Evolutionary conservation across 129 eudicot species (phyloP), one percentile per base, ranked within the genome.

Genomic region (Pseudognaphalium luteoalbum): DNA sequence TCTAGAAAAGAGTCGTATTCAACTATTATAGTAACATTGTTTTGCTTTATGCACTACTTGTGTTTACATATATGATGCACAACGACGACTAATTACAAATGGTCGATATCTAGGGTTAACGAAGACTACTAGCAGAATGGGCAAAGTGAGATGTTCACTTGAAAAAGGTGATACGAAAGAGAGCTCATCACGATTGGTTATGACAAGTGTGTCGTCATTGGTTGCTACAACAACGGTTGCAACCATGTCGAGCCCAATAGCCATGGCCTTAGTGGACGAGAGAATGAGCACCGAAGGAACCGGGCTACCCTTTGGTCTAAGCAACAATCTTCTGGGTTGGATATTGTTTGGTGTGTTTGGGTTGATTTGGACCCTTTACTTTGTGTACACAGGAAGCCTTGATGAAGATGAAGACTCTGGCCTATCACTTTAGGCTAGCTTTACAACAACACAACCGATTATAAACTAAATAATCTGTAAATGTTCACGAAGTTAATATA

Each of bases 221-320:
- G 68, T 85, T 64, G 93, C 90, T 11, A 89, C 97, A 39, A 90
- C 93, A 0, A 42, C 56, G 14, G 91, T 85, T 1, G 86, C 97
- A 73, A 73, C 90, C 66, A 54, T 84, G 87, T 82, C 93, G 1
- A 89, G 90, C 81, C 98, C 98, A 4, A 83, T 85, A 7, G 92
- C 93, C 34, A 74, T 91, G 96, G 97, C 98, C 16, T 69, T 94
- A 34, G 98, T 94, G 82, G 98, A 94, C 28, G 98, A 94, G 81
- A 94, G 98, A 79, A 84, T 94, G 97, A 94, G 96, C 87, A 89
- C 96, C 9, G 97, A 94, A 78, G 98, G 98, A 71, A 91, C 97
- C 0, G 97, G 98, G 19, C 90, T 94, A 14, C 98, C 98, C 19
- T 91, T 94, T 77, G 98, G 98, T 51, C 78, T 94, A 78, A 94